A percentile compares a stretch with the other conserved stretches of the same genome.
These are phyloP conservation scores for Lentinula lateritia DNA, from an alignment of 768 basidiomycete species.

Conservation along the genomic window DNA sequence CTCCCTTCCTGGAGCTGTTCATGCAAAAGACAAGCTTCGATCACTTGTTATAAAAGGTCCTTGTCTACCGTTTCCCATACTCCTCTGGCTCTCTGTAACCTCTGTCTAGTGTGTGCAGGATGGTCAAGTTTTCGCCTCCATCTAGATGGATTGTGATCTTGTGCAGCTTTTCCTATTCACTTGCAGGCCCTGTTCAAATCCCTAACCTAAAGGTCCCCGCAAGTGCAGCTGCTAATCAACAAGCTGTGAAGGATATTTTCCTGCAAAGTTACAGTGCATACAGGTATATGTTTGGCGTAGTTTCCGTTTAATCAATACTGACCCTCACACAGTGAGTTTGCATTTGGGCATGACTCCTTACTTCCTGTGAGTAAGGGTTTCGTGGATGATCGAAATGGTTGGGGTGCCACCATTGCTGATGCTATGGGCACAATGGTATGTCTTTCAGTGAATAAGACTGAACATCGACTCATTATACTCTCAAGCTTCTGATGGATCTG, in stretches of 20 bases:
- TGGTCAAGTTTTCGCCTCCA: background rate
- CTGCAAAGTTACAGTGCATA: conserved; percentile 38
- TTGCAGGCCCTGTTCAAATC: conserved; percentile 27
- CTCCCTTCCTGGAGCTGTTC: background rate
- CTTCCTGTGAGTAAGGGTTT: conserved; percentile 9
- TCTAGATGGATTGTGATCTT: background rate
- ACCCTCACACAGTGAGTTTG: conserved; percentile 27
- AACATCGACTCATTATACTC: background rate
- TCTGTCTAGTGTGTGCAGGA: background rate
- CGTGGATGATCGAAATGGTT: conserved; percentile 9
- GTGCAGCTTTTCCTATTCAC: background rate
- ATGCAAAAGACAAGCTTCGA: background rate
- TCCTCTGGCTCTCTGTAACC: background rate
- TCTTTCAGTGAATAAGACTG: background rate
- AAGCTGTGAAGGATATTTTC: conserved; percentile 36
- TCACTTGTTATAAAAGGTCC: background rate
- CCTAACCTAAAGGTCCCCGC: conserved; percentile 30
- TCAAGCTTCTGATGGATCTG: conserved; percentile 39
- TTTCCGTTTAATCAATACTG: background rate
- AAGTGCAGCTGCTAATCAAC: conserved; percentile 23
- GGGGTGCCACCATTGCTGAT: conserved; percentile 29
- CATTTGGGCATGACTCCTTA: conserved; percentile 44
- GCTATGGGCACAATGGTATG: conserved; percentile 41
- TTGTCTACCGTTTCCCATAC: background rate
- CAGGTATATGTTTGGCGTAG: conserved; percentile 19